Evolutionary conservation across 1,284 basidiomycete genomes (phyloP).

Genomic region (Caloboletus firmus): DNA sequence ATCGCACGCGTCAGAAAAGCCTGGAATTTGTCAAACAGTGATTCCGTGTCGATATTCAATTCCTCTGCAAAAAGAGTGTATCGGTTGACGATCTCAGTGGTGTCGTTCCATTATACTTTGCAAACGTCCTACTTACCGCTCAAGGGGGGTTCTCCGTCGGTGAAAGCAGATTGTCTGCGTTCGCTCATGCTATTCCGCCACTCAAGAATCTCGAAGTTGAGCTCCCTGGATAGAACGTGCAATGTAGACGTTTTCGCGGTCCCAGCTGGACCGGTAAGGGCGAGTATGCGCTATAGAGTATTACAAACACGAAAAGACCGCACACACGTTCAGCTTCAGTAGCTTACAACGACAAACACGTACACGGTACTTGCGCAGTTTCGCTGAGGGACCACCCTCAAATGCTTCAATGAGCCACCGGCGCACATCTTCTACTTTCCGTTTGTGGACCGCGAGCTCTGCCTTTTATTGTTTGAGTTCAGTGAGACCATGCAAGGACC

Average conservation of each 20-base stretch:
- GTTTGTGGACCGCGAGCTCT: conserved; percentile 86
- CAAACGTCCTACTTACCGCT: conserved; percentile 10
- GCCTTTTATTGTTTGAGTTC: conserved; percentile 42
- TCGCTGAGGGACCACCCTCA: conserved; percentile 63
- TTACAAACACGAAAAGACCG: background rate
- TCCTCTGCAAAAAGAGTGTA: conserved; percentile 14
- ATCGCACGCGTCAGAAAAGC: conserved; percentile 76
- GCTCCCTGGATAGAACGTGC: conserved; percentile 70
- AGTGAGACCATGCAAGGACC: background rate
- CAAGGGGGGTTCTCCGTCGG: background rate
- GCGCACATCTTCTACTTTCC: conserved; percentile 83
- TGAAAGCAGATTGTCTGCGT: conserved; percentile 7
- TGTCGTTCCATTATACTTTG: background rate
- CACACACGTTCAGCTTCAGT: background rate
- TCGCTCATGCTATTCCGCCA: conserved; percentile 74
- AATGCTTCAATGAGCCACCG: conserved; percentile 86
- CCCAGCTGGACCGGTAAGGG: conserved; percentile 87
- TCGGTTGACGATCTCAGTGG: background rate
- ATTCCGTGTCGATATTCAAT: conserved; percentile 49
- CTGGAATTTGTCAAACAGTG: conserved; percentile 71
- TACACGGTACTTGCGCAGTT: conserved; percentile 77
- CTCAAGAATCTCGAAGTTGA: conserved; percentile 82
- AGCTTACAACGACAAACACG: conserved; percentile 22
- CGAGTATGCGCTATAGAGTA: conserved; percentile 69
- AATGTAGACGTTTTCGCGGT: conserved; percentile 89